A percentile compares a stretch with the other conserved stretches of the same genome.
These are phyloP conservation scores for Cicer yamashitae DNA, from an alignment of 306 rosid genomes.

Conservation along the genomic window DNA sequence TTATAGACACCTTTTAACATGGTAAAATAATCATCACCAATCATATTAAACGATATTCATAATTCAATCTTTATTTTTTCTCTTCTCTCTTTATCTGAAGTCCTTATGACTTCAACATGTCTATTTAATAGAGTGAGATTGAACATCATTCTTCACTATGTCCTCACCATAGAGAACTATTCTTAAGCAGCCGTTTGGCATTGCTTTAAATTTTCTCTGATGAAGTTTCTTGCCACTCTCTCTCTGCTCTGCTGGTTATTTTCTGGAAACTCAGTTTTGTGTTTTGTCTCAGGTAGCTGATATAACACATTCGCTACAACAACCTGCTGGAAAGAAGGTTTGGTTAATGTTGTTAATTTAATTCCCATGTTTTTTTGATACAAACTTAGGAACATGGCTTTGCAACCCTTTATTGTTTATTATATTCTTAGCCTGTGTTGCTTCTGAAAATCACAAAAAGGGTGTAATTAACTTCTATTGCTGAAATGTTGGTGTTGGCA, in stretches of 20 bases:
- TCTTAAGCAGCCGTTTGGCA: not conserved
- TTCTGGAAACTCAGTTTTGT: constrained; percentile 37
- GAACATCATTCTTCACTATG: constrained; percentile 12
- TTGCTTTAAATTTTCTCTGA: not conserved
- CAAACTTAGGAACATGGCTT: constrained; percentile 23
- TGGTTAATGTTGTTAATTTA: constrained; percentile 27
- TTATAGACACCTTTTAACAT: not conserved
- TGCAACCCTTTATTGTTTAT: not conserved
- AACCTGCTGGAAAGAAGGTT: constrained; percentile 98
- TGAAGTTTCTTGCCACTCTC: constrained; percentile 21
- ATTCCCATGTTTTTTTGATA: constrained; percentile 18
- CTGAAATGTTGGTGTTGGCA: not conserved
- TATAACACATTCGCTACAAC: constrained; percentile 89
- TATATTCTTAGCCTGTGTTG: constrained; percentile 19
- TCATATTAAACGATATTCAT: not conserved
- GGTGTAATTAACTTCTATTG: constrained; percentile 25
- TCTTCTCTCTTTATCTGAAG: not conserved
- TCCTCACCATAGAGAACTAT: constrained; percentile 9
- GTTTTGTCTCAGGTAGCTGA: constrained; percentile 80
- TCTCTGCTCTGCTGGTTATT: constrained; percentile 19
- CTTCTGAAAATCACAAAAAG: constrained; percentile 22
- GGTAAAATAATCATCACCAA: not conserved
- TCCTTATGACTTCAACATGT: not conserved
- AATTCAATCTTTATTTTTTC: not conserved
- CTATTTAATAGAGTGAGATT: constrained; percentile 21